A percentile compares a stretch with the other conserved stretches of the same genome.
phyloP scores from a whole-genome alignment of 139 green algal genomes.

The Micractinium sp. region DNA sequence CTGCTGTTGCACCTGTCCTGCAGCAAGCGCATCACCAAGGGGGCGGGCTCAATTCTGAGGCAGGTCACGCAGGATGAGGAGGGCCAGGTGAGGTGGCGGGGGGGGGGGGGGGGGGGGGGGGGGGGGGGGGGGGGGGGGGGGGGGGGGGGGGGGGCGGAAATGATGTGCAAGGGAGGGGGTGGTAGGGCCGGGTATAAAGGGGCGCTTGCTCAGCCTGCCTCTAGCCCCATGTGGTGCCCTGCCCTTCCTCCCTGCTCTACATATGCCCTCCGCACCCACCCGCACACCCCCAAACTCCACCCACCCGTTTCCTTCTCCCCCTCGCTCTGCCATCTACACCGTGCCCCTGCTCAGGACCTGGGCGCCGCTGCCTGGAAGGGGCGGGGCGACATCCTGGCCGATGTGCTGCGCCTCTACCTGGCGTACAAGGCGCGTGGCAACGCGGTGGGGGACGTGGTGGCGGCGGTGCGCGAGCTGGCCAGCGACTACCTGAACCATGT shows the following conservation, averaged over 20 bases:
- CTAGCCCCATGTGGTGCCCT: neutral
- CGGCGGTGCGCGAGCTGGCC: slow-evolving; percentile 1
- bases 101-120: no score
- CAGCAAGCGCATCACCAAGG: slow-evolving; percentile 9
- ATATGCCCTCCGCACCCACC: no score
- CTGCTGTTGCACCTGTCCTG: neutral
- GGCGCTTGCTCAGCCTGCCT: neutral
- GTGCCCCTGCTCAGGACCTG: neutral
- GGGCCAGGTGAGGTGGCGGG: neutral
- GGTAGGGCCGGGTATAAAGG: neutral
- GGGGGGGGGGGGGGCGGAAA: no score
- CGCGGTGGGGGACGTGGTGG: neutral
- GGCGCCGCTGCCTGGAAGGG: slow-evolving; percentile 35
- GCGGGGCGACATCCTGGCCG: slow-evolving; percentile 18
- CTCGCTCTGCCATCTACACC: neutral
- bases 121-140: no score
- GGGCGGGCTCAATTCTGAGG: slow-evolving; percentile 7
- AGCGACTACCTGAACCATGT: neutral
- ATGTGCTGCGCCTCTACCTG: slow-evolving; percentile 32
- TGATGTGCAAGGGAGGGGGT: no score
- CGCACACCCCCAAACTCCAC: neutral
- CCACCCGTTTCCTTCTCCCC: neutral
- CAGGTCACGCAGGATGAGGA: neutral
- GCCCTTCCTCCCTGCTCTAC: neutral
- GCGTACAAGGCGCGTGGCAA: neutral